Evolutionary conservation across 352 stramenopile species (phyloP).

Genomic region (Globisporangium abappressorium): DNA sequence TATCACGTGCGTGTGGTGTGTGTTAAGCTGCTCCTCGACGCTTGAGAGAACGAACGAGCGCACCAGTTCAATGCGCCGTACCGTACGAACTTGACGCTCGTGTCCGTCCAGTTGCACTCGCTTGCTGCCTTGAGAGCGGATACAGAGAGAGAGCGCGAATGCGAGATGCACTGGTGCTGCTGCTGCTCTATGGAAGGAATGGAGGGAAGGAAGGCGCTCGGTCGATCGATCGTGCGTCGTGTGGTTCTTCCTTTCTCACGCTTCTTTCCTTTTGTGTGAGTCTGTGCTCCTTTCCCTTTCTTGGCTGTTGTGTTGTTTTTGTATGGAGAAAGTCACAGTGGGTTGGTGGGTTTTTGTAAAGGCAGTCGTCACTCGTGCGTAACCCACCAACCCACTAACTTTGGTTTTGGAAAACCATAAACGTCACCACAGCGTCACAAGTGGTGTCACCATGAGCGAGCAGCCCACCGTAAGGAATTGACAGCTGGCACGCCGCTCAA

Average conservation of each 20-base stretch:
- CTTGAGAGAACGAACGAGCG: not conserved
- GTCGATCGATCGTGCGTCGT: not conserved
- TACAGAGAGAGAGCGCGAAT: not conserved
- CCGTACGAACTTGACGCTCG: not conserved
- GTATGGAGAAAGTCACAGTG: conserved; percentile 1
- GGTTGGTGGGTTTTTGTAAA: not conserved
- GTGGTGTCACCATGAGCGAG: no score
- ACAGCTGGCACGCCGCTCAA: no score
- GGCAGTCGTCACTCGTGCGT: not conserved
- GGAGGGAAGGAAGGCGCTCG: not conserved
- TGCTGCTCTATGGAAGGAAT: not conserved
- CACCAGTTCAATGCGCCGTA: not conserved
- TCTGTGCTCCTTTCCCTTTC: not conserved
- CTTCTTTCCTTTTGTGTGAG: not conserved
- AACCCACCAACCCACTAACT: not conserved
- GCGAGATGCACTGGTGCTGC: not conserved
- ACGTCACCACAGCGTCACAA: no score
- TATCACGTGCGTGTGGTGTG: not conserved
- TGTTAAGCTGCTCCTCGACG: not conserved
- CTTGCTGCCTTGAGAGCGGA: not conserved
- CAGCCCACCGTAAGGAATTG: no score
- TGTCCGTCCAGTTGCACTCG: not conserved
- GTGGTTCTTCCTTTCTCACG: not conserved
- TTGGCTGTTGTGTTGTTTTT: not conserved
- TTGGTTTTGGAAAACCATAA: no score